Conservation (phyloP, 352 stramenopile genomes). For the Aphanomyces astaci region DNA sequence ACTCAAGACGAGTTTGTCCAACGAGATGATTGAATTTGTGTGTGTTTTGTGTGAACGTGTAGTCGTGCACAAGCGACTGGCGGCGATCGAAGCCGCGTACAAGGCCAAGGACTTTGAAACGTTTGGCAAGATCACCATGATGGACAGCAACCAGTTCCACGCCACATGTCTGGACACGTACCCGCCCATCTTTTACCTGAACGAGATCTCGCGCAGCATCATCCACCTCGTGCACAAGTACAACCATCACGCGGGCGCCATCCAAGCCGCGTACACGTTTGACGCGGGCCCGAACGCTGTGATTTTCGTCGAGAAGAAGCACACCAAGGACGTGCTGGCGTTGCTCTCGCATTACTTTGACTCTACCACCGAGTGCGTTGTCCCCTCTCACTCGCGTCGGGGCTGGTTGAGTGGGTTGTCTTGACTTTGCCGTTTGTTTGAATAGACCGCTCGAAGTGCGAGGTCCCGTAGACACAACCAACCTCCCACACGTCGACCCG, state of each 20-base stretch:
- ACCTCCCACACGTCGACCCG: neutral
- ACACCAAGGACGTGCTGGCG: slow-evolving; percentile 54
- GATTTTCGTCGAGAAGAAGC: slow-evolving; percentile 73
- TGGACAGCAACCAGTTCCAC: slow-evolving; percentile 98
- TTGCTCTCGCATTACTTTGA: slow-evolving; percentile 49
- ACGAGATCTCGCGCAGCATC: slow-evolving; percentile 83
- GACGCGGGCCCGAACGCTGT: slow-evolving; percentile 98
- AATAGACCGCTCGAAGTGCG: slow-evolving; percentile 13
- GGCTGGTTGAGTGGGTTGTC: no score
- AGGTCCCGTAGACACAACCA: slow-evolving; percentile 1
- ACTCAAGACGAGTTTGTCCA: no score
- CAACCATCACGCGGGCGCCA: slow-evolving; percentile 70
- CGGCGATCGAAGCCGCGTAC: slow-evolving; percentile 87
- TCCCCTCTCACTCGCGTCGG: no score
- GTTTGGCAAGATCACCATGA: slow-evolving; percentile 97
- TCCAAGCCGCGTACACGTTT: slow-evolving; percentile 96
- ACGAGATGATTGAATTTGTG: no score
- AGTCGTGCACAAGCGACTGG: slow-evolving; percentile 82
- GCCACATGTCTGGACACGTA: slow-evolving; percentile 96
- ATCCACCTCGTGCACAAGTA: slow-evolving; percentile 89
- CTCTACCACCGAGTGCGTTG: neutral
- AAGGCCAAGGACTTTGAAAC: slow-evolving; percentile 87
- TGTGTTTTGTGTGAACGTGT: neutral
- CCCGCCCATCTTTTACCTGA: slow-evolving; percentile 99
- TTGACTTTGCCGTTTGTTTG: neutral